A percentile compares a stretch with the other conserved stretches of the same genome.
phyloP scores from a whole-genome alignment of 305 asterid species.

The Stenogyne calaminthoides region DNA sequence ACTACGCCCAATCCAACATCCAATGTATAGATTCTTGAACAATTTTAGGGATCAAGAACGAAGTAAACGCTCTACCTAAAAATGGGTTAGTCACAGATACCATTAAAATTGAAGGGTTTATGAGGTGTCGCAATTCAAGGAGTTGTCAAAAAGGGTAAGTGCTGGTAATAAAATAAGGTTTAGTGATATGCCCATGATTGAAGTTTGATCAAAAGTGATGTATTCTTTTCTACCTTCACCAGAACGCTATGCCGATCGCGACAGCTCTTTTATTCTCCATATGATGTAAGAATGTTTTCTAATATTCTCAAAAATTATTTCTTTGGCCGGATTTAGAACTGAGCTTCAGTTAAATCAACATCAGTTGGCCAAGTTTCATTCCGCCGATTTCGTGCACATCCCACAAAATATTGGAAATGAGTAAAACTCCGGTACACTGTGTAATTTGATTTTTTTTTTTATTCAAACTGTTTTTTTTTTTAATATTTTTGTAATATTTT shows the following conservation, averaged over 20 bases:
- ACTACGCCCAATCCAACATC: too few relatives aligned
- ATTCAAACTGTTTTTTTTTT: too few relatives aligned
- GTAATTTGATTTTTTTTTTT: too few relatives aligned
- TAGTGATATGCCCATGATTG: background rate
- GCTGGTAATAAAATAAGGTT: conserved; percentile 23
- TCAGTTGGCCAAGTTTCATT: background rate
- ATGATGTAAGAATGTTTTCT: background rate
- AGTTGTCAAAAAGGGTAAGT: too few relatives aligned
- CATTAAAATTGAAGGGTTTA: background rate
- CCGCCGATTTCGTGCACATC: too few relatives aligned
- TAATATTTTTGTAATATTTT: too few relatives aligned
- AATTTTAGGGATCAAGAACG: too few relatives aligned
- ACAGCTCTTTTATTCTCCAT: background rate
- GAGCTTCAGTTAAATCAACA: conserved; percentile 10
- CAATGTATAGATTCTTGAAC: conserved; percentile 15
- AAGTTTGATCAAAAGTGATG: background rate
- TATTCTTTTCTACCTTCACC: conserved; percentile 20
- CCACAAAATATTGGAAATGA: too few relatives aligned
- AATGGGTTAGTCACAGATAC: conserved; percentile 36
- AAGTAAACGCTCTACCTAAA: conserved; percentile 5
- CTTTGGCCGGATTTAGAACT: background rate
- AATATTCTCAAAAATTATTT: background rate
- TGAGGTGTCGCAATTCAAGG: conserved; percentile 28
- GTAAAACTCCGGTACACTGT: too few relatives aligned
- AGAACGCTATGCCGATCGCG: background rate